Conservation (phyloP, 805 yeast species). For the Saturnispora diversa region DNA sequence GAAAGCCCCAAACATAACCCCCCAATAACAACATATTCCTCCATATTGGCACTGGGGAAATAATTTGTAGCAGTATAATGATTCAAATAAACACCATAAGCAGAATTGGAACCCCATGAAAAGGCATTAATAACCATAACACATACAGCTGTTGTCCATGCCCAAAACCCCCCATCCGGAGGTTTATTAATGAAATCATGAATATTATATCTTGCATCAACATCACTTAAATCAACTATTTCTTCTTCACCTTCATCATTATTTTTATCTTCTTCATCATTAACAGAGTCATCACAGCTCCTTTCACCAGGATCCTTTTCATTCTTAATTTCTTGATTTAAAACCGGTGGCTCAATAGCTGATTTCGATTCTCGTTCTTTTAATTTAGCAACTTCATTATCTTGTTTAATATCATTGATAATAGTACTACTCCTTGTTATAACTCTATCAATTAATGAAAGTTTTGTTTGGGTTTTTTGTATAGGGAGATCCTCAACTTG, state of each 20-base stretch:
- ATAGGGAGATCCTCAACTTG: too few species aligned
- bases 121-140: constrained; percentile 29
- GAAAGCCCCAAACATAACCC: constrained; percentile 48
- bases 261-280: background rate
- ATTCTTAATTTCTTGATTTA: constrained; percentile 1
- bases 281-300: too few species aligned
- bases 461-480: background rate
- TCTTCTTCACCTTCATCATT: constrained; percentile 2
- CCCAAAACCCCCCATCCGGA: constrained; percentile 39
- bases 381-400: constrained; percentile 22
- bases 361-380: constrained; percentile 10
- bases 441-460: background rate
- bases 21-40: constrained; percentile 49
- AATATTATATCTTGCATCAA: constrained; percentile 29
- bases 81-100: constrained; percentile 47
- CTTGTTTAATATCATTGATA: constrained; percentile 26
- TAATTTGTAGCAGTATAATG: constrained; percentile 35
- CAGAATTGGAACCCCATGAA: constrained; percentile 49
- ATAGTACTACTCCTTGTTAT: constrained; percentile 22
- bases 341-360: background rate
- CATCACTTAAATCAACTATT: constrained; percentile 16
- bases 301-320: constrained; percentile 1
- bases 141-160: constrained; percentile 41
- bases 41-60: constrained; percentile 43
- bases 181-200: constrained; percentile 27